A percentile compares a stretch with the other conserved stretches of the same genome.
Conservation (phyloP, 371 early-diverging fungal species). For the Rhizopus sp. region DNA sequence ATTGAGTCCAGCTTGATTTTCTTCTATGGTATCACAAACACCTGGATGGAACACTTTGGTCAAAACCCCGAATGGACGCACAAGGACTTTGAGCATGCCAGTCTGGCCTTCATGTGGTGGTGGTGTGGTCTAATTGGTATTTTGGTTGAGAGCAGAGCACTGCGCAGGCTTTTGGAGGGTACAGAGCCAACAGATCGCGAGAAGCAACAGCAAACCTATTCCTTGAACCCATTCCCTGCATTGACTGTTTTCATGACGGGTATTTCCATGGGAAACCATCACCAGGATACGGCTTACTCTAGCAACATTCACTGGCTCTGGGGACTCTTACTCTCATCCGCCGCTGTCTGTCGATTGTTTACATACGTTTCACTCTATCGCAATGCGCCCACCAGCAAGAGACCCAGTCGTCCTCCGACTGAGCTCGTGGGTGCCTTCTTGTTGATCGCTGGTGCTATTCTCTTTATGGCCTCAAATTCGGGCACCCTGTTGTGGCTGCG, state of each 20-base stretch:
- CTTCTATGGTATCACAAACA: constrained; percentile 64
- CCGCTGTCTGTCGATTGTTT: constrained; percentile 57
- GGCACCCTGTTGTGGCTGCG: constrained; percentile 48
- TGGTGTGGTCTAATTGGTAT: constrained; percentile 64
- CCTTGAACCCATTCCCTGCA: constrained; percentile 59
- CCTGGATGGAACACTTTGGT: constrained; percentile 68
- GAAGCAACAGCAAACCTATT: constrained; percentile 1
- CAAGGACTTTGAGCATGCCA: constrained; percentile 68
- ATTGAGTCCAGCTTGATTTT: constrained; percentile 52
- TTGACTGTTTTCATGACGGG: constrained; percentile 63
- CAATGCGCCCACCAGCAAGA: constrained; percentile 22
- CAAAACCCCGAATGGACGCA: constrained; percentile 57
- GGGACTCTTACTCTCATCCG: constrained; percentile 55
- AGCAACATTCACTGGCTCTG: constrained; percentile 61
- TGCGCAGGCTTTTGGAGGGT: constrained; percentile 43
- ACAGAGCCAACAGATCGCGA: constrained; percentile 14
- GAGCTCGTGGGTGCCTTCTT: constrained; percentile 48
- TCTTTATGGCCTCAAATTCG: constrained; percentile 56
- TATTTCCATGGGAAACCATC: constrained; percentile 65
- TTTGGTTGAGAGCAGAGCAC: constrained; percentile 52
- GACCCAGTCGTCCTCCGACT: constrained; percentile 45
- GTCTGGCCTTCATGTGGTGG: constrained; percentile 70
- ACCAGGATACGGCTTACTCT: constrained; percentile 59
- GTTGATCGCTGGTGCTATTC: constrained; percentile 45
- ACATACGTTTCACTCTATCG: constrained; percentile 43